Percentiles rank a stretch among this genome's conserved stretches.
Conservation (phyloP, 1,284 basidiomycete species). For the Porogramme epimiltina region DNA sequence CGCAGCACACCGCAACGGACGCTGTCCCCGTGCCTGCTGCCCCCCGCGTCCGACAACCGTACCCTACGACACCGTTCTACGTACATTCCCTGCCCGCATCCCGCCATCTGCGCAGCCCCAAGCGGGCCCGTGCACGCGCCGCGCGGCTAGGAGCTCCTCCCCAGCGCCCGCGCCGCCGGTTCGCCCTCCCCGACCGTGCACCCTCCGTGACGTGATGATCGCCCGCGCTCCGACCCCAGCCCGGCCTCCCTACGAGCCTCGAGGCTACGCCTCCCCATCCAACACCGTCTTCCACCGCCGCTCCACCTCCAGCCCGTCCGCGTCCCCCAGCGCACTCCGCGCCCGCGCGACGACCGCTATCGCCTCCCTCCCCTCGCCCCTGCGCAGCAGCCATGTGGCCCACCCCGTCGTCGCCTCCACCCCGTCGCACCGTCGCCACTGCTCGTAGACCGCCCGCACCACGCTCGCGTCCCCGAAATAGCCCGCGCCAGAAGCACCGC, state of each 20-base stretch:
- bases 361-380: constrained; percentile 37
- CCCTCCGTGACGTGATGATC: too few species aligned
- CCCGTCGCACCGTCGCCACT: constrained; percentile 43
- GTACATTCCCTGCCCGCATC: constrained; percentile 6
- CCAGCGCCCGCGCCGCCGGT: too few species aligned
- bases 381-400: constrained; percentile 47
- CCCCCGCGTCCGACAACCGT: constrained; percentile 1
- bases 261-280: constrained; percentile 12
- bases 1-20: neutral
- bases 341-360: constrained; percentile 26
- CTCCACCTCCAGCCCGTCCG: constrained; percentile 25
- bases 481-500: neutral
- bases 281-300: constrained; percentile 28
- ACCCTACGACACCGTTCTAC: constrained; percentile 6
- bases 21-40: too few species aligned
- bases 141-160: neutral
- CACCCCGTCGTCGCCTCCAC: constrained; percentile 44
- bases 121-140: too few species aligned
- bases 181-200: too few species aligned
- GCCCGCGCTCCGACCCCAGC: too few species aligned
- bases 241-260: too few species aligned
- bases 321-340: constrained; percentile 20
- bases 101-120: too few species aligned
- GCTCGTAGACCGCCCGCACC: constrained; percentile 41
- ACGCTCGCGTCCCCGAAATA: constrained; percentile 26